phyloP scores from a whole-genome alignment of 176 grass and related monocot genomes.

The Avena sativa region DNA sequence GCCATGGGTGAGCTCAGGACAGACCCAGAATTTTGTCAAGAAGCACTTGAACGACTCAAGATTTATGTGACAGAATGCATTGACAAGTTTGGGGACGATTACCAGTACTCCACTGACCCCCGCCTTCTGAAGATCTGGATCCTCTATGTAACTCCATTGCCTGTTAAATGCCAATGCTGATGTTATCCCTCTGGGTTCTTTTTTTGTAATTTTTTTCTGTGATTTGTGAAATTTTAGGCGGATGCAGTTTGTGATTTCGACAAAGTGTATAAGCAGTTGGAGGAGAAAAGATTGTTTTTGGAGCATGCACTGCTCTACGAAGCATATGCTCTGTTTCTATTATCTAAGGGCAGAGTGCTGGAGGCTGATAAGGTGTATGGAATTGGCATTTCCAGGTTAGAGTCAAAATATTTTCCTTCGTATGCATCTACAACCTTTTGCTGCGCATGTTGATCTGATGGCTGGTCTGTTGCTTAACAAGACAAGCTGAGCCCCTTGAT shows the following conservation, averaged over 20 bases:
- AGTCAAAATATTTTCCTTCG: background rate
- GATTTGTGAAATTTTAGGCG: constrained; percentile 53
- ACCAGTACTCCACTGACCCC: constrained; percentile 67
- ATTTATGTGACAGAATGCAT: constrained; percentile 65
- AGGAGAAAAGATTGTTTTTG: constrained; percentile 67
- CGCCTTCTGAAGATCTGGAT: constrained; percentile 93
- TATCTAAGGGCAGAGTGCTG: constrained; percentile 48
- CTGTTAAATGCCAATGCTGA: constrained; percentile 20
- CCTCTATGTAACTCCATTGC: constrained; percentile 68
- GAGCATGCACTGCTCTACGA: constrained; percentile 86
- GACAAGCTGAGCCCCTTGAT: constrained; percentile 79
- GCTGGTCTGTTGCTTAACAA: constrained; percentile 40
- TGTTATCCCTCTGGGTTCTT: background rate
- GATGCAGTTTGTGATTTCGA: constrained; percentile 64
- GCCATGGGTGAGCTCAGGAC: constrained; percentile 50
- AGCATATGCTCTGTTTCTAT: constrained; percentile 70
- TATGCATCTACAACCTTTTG: constrained; percentile 20
- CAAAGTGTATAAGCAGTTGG: constrained; percentile 62
- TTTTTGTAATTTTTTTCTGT: background rate
- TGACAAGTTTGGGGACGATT: constrained; percentile 59
- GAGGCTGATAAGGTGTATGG: constrained; percentile 69
- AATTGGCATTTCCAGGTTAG: constrained; percentile 75
- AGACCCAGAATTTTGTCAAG: constrained; percentile 26
- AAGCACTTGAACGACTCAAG: constrained; percentile 49
- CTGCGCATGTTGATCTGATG: constrained; percentile 26